These are phyloP conservation scores for Venturia oleaginea DNA, from an alignment of 2,329 filamentous ascomycete species.

Conservation along the genomic window DNA sequence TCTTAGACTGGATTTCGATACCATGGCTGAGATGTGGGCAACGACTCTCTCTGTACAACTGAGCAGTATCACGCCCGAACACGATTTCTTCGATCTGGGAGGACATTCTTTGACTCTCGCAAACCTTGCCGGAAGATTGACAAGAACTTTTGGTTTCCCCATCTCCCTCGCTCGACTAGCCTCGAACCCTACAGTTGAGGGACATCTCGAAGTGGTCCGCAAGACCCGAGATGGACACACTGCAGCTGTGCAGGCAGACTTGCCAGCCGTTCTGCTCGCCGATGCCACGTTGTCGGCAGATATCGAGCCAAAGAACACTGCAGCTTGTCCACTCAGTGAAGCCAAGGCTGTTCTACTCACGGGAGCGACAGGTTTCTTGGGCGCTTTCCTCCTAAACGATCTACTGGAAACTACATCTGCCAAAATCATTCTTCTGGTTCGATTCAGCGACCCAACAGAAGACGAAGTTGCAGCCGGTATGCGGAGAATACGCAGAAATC, in stretches of 20 bases:
- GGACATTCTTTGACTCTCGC: slow-evolving; percentile 73
- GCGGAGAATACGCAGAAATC: slow-evolving; percentile 63
- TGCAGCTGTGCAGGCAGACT: slow-evolving; percentile 64
- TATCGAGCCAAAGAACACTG: slow-evolving; percentile 49
- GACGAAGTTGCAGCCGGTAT: slow-evolving; percentile 58
- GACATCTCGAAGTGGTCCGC: slow-evolving; percentile 63
- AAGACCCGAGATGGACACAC: slow-evolving; percentile 63
- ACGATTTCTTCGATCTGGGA: slow-evolving; percentile 74
- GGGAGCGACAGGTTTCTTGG: slow-evolving; percentile 67
- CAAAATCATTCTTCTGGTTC: slow-evolving; percentile 62
- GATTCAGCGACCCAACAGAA: slow-evolving; percentile 58
- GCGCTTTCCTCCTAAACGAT: slow-evolving; percentile 62
- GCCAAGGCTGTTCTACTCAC: slow-evolving; percentile 64
- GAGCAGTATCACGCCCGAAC: slow-evolving; percentile 54
- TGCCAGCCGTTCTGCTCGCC: slow-evolving; percentile 58
- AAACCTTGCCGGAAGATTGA: slow-evolving; percentile 61
- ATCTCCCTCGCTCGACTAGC: slow-evolving; percentile 64
- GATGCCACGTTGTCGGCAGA: slow-evolving; percentile 61
- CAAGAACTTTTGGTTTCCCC: slow-evolving; percentile 61
- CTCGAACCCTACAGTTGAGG: slow-evolving; percentile 60
- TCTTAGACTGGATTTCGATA: slow-evolving; percentile 56
- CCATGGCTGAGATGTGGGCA: slow-evolving; percentile 65
- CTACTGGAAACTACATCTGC: slow-evolving; percentile 60
- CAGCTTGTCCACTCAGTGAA: slow-evolving; percentile 51
- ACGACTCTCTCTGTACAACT: slow-evolving; percentile 57